phyloP scores from a whole-genome alignment of 257 asterid genomes.

The Nicotiana knightiana region DNA sequence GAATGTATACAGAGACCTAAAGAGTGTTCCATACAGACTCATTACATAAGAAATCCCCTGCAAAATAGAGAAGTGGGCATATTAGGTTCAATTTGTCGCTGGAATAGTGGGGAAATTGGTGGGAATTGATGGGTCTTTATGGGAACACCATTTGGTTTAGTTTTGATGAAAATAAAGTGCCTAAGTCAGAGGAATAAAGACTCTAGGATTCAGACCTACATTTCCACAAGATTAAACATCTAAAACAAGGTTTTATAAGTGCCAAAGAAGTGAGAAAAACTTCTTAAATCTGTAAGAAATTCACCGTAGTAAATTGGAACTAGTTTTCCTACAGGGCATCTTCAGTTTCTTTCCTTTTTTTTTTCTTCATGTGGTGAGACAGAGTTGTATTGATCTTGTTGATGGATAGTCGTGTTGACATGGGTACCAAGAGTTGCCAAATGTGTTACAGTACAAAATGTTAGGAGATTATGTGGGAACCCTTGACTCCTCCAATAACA shows the following conservation, averaged over 20 bases:
- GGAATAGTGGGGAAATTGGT: neutral
- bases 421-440: no score
- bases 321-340: neutral
- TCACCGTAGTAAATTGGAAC: neutral
- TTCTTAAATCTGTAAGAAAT: neutral
- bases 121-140: neutral
- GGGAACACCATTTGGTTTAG: neutral
- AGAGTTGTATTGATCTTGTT: no score
- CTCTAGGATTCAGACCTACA: neutral
- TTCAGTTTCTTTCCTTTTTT: neutral
- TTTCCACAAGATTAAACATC: neutral
- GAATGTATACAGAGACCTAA: neutral
- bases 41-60: neutral
- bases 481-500: no score
- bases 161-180: neutral
- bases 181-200: neutral
- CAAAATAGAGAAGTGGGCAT: neutral
- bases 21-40: neutral
- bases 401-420: no score
- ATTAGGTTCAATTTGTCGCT: neutral
- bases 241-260: neutral
- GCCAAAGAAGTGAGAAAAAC: neutral
- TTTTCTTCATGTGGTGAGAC: no score
- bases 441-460: no score
- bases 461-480: no score